A percentile compares a stretch with the other conserved stretches of the same genome.
These are phyloP conservation scores for Acer campestre DNA, from an alignment of 345 rosid species.

Conservation along the genomic window DNA sequence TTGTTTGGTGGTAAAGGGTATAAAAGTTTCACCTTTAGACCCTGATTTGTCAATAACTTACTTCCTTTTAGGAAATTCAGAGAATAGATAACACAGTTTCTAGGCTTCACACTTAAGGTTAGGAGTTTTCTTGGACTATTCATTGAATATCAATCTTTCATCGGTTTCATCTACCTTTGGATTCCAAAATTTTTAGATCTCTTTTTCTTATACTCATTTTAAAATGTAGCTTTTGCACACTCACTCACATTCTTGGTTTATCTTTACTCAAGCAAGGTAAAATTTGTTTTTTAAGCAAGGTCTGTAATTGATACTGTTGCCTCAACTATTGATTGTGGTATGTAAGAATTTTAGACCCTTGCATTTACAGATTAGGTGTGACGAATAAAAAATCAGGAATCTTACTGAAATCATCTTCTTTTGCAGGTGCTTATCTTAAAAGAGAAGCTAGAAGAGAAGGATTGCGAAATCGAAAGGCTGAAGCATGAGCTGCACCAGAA, in stretches of 20 bases:
- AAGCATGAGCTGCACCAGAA: slow-evolving; percentile 50
- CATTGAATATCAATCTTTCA: slow-evolving; percentile 68
- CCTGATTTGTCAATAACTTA: too few relatives aligned
- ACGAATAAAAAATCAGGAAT: background rate
- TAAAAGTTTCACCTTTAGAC: too few relatives aligned
- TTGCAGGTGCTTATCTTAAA: slow-evolving; percentile 70
- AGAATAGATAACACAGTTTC: too few relatives aligned
- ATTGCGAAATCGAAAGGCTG: slow-evolving; percentile 45
- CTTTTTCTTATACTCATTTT: background rate
- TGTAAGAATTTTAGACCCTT: background rate
- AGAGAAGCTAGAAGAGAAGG: slow-evolving; percentile 75
- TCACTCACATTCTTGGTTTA: background rate
- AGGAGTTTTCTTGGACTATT: slow-evolving; percentile 69
- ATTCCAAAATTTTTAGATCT: background rate
- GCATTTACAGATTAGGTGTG: background rate
- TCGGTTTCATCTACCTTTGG: background rate
- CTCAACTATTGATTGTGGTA: background rate
- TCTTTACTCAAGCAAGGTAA: background rate
- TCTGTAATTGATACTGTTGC: background rate
- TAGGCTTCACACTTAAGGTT: background rate
- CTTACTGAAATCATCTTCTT: background rate
- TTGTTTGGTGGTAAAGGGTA: too few relatives aligned
- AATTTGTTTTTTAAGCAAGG: background rate
- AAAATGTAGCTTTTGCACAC: background rate
- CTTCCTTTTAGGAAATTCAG: too few relatives aligned